Conservation (phyloP, 2,329 filamentous ascomycete species). For the Bipolaris cookei region DNA sequence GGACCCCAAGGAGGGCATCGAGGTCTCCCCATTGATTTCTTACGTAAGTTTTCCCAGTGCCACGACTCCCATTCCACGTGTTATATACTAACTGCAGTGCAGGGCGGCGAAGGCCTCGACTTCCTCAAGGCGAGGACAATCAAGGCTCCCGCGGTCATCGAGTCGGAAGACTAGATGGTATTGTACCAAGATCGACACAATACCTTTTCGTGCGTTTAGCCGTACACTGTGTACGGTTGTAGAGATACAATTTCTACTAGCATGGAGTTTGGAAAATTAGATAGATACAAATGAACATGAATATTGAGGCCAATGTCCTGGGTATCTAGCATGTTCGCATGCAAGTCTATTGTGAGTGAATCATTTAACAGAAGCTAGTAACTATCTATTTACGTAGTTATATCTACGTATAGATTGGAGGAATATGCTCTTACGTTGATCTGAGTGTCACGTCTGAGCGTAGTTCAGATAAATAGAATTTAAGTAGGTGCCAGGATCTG, state of each 20-base stretch:
- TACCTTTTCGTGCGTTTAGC: background rate
- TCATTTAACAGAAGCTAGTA: too few relatives aligned
- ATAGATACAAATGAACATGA: conserved; percentile 21
- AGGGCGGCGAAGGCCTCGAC: conserved; percentile 68
- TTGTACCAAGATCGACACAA: background rate
- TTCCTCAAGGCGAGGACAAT: conserved; percentile 66
- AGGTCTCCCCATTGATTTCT: conserved; percentile 91
- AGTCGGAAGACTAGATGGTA: conserved; percentile 58
- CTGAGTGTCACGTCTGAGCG: too few relatives aligned
- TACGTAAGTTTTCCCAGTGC: conserved; percentile 72
- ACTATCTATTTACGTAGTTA: too few relatives aligned
- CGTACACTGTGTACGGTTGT: background rate
- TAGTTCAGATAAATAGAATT: too few relatives aligned
- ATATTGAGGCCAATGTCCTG: background rate
- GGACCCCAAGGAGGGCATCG: conserved; percentile 66
- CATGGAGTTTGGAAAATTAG: conserved; percentile 1
- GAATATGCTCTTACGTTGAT: too few relatives aligned
- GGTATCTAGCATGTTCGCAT: background rate
- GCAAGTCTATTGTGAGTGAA: background rate
- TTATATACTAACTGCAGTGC: conserved; percentile 4
- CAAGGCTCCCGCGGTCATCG: conserved; percentile 69
- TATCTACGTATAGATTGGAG: too few relatives aligned
- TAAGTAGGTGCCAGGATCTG: too few relatives aligned
- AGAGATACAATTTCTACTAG: background rate
- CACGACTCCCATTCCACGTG: background rate